phyloP scores from a whole-genome alignment of 116 monocot genomes.

The Zostera marina region DNA sequence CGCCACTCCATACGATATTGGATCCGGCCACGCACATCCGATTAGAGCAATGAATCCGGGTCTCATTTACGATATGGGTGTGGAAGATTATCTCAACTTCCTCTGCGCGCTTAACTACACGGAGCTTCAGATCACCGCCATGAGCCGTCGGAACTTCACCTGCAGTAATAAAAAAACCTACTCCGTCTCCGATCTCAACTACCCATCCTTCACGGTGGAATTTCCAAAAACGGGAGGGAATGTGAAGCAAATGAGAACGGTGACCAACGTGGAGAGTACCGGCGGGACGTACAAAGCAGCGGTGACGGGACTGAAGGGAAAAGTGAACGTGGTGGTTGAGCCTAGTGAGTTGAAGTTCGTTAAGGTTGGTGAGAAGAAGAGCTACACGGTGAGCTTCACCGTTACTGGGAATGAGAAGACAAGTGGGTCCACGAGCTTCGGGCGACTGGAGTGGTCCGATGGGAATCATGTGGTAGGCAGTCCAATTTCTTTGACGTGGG shows the following conservation, averaged over 20 bases:
- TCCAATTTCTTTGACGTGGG: conserved; percentile 17
- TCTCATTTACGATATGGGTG: conserved; percentile 14
- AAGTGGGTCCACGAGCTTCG: conserved; percentile 37
- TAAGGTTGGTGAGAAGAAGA: conserved; percentile 47
- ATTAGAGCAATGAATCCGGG: conserved; percentile 15
- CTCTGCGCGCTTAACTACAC: conserved; percentile 17
- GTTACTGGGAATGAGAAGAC: conserved; percentile 1
- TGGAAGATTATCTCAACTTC: conserved; percentile 17
- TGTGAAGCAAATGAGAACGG: conserved; percentile 36
- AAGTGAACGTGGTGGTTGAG: conserved; percentile 39
- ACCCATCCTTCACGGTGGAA: conserved; percentile 9
- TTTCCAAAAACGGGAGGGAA: conserved; percentile 4
- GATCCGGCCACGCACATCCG: conserved; percentile 22
- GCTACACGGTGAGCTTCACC: conserved; percentile 52
- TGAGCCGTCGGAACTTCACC: conserved; percentile 10
- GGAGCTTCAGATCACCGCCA: conserved; percentile 5
- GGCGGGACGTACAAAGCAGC: conserved; percentile 36
- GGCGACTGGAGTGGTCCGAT: conserved; percentile 61
- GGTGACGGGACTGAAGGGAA: conserved; percentile 11
- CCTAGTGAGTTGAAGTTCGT: conserved; percentile 44
- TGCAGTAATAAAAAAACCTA: conserved; percentile 6
- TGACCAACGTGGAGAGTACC: conserved; percentile 58
- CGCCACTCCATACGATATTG: conserved; percentile 9
- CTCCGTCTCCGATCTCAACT: conserved; percentile 13
- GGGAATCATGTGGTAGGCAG: conserved; percentile 65